These are phyloP conservation scores for Lentinula edodes DNA, from an alignment of 768 basidiomycete genomes.

Conservation along the genomic window DNA sequence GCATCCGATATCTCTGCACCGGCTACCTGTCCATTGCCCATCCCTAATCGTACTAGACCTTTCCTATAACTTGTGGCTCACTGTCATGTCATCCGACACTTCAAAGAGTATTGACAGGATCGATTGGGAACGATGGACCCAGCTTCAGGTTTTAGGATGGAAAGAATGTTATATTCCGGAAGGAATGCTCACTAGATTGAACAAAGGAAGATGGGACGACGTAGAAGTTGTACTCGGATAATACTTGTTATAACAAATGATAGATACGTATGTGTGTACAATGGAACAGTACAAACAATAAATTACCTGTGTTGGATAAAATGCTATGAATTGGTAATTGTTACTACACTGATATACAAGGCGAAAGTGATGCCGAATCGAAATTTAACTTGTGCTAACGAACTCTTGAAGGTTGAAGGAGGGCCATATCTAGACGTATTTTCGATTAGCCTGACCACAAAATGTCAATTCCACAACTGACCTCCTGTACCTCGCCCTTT, in stretches of 20 bases:
- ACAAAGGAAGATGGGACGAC: conserved; percentile 63
- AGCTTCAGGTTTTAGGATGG: conserved; percentile 50
- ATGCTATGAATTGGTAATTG: neutral
- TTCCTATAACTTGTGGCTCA: conserved; percentile 57
- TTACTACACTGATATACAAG: neutral
- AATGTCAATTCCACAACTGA: too few relatives aligned
- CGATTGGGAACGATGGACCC: conserved; percentile 53
- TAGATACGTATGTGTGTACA: neutral
- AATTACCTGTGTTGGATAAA: neutral
- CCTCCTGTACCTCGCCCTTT: neutral
- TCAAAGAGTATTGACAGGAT: conserved; percentile 39
- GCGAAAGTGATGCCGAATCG: neutral
- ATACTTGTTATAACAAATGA: neutral
- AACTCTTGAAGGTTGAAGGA: conserved; percentile 51
- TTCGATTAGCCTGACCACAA: neutral
- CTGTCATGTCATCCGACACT: conserved; percentile 18
- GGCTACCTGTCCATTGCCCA: conserved; percentile 56
- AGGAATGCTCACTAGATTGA: conserved; percentile 40
- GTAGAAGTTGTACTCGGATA: conserved; percentile 20
- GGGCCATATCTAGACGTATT: conserved; percentile 34
- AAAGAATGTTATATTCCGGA: conserved; percentile 44
- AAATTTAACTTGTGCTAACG: conserved; percentile 25
- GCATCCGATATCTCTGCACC: conserved; percentile 43
- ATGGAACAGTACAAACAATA: too few relatives aligned
- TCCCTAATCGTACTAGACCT: conserved; percentile 59